Conservation (phyloP, 495 filamentous ascomycete genomes). For the Aspergillus heteromorphus region DNA sequence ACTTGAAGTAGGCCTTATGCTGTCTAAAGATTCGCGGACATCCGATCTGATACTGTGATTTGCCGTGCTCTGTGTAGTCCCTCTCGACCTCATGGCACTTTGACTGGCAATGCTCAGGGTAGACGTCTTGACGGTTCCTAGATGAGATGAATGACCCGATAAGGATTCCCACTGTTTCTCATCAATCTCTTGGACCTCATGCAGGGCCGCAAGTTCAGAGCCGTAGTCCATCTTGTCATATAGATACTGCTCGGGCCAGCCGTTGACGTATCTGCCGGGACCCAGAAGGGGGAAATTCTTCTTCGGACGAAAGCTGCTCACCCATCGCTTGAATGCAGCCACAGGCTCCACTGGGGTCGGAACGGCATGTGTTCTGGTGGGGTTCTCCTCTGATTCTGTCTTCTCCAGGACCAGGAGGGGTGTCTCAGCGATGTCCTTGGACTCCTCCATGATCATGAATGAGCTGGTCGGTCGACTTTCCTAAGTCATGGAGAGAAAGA, state of each 20-base stretch:
- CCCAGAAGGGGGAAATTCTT: conserved; percentile 23
- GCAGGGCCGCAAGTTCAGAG: conserved; percentile 8
- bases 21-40: conserved; percentile 62
- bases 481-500: neutral
- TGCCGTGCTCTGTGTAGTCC: conserved; percentile 43
- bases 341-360: conserved; percentile 6
- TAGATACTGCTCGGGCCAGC: conserved; percentile 39
- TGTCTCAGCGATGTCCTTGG: conserved; percentile 4
- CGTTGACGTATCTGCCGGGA: conserved; percentile 30
- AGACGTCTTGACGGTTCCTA: conserved; percentile 71
- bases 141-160: conserved; percentile 69
- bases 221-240: conserved; percentile 19
- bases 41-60: conserved; percentile 53
- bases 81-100: conserved; percentile 58
- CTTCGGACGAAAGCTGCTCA: conserved; percentile 47
- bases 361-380: neutral
- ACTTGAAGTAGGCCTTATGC: conserved; percentile 47
- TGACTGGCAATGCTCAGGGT: conserved; percentile 65
- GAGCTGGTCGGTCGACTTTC: neutral
- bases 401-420: conserved; percentile 1
- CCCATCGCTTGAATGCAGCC: conserved; percentile 47
- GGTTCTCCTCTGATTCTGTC: neutral
- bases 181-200: conserved; percentile 14
- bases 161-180: conserved; percentile 49
- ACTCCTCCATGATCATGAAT: conserved; percentile 9